A percentile compares a stretch with the other conserved stretches of the same genome.
These are phyloP conservation scores for Capsicum chinense DNA, from an alignment of 257 asterid genomes.

Conservation along the genomic window DNA sequence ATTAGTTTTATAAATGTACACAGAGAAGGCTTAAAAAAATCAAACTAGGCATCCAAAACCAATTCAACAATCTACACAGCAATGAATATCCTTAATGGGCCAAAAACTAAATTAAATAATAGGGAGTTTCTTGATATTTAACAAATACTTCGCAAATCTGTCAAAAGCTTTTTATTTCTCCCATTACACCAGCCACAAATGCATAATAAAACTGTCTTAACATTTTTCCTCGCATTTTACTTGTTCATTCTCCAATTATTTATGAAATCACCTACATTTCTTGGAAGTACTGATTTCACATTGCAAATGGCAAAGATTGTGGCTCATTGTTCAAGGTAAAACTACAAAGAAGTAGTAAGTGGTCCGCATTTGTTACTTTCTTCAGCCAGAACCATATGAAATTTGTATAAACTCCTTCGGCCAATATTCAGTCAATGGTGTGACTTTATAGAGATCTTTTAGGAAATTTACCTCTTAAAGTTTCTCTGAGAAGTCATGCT, in stretches of 20 bases:
- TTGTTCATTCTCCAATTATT: constrained; percentile 12
- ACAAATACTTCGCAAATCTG: not conserved
- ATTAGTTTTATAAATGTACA: not conserved
- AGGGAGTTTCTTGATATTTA: not conserved
- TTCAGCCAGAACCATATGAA: not conserved
- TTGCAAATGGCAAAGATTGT: not conserved
- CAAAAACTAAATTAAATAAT: not conserved
- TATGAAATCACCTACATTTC: not conserved
- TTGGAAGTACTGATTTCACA: not conserved
- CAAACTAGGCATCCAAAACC: not conserved
- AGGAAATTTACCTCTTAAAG: not conserved
- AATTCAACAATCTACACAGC: not conserved
- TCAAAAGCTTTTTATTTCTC: not conserved
- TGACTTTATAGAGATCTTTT: not conserved
- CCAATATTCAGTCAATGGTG: not conserved
- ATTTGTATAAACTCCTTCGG: not conserved
- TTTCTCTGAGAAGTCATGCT: not conserved
- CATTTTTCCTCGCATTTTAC: constrained; percentile 8
- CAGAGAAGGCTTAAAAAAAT: not conserved
- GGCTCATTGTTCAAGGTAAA: not conserved
- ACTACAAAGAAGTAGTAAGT: not conserved
- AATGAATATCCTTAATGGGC: not conserved
- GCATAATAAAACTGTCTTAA: not conserved
- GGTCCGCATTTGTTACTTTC: not conserved
- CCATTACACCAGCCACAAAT: not conserved